Evolutionary conservation across 495 filamentous ascomycete genomes (phyloP).

Genomic region (Daldinia bambusicola): DNA sequence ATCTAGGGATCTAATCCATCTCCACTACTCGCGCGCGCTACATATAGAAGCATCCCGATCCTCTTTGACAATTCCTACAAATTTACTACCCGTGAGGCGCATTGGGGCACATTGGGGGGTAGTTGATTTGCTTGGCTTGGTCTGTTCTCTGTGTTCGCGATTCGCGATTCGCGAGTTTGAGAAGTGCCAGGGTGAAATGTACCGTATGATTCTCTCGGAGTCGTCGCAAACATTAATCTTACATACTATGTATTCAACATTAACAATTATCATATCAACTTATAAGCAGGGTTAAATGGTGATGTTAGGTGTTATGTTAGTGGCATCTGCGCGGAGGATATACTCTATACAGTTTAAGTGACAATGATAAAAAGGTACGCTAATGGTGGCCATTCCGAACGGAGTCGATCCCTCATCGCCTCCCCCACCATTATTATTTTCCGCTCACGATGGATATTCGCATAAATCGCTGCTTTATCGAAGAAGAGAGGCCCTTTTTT

Average conservation of each 20-base stretch:
- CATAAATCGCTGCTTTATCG: not conserved
- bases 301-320: constrained; percentile 4
- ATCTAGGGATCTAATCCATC: not conserved
- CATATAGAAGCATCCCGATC: constrained; percentile 16
- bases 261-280: constrained; percentile 17
- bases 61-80: not conserved
- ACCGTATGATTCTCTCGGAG: constrained; percentile 15
- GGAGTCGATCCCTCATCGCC: constrained; percentile 11
- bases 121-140: not conserved
- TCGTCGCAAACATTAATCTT: constrained; percentile 4
- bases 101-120: not conserved
- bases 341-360: constrained; percentile 33
- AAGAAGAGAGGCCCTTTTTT: not conserved
- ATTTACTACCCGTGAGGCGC: not conserved
- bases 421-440: constrained; percentile 24
- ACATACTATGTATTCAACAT: not conserved
- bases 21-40: not conserved
- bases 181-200: constrained; percentile 16
- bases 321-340: constrained; percentile 25
- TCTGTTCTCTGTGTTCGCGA: not conserved
- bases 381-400: constrained; percentile 21
- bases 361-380: constrained; percentile 25
- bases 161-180: not conserved
- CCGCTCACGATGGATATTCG: constrained; percentile 1
- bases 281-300: constrained; percentile 35